Conservation (phyloP, 495 filamentous ascomycete genomes). For the Xylona heveae region DNA sequence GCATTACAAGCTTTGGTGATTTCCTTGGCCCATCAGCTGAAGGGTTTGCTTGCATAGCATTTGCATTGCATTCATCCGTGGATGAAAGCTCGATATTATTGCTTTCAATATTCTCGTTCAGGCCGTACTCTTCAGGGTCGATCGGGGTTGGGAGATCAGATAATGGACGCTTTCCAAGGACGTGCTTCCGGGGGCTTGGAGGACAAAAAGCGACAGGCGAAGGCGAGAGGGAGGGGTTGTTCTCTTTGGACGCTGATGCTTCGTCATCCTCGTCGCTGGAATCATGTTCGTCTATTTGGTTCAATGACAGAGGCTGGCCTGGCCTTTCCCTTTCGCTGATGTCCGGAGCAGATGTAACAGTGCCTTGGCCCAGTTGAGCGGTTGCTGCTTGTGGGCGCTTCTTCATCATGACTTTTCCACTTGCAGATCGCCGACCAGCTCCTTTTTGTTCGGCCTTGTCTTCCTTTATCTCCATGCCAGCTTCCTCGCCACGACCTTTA, state of each 20-base stretch:
- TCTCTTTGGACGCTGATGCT: constrained; percentile 23
- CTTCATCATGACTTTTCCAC: constrained; percentile 8
- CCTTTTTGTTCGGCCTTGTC: constrained; percentile 3
- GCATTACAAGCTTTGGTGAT: background rate
- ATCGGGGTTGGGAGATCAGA: background rate
- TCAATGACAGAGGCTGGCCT: constrained; percentile 10
- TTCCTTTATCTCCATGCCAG: constrained; percentile 9
- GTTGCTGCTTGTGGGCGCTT: constrained; percentile 2
- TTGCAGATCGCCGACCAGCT: background rate
- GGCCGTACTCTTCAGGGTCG: background rate
- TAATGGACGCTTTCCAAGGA: constrained; percentile 1
- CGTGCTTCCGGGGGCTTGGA: background rate
- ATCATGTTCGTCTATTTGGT: constrained; percentile 15
- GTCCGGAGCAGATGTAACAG: constrained; percentile 1
- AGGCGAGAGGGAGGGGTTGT: constrained; percentile 24
- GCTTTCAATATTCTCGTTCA: background rate
- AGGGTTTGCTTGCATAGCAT: no score
- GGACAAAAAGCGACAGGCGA: constrained; percentile 15
- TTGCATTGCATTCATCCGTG: no score
- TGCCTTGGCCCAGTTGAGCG: background rate
- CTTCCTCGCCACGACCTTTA: constrained; percentile 35
- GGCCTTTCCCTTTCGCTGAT: constrained; percentile 3
- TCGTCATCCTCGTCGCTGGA: constrained; percentile 1
- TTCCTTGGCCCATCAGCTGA: no score
- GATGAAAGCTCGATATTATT: background rate